Conservation (phyloP, 2,329 filamentous ascomycete genomes). For the Aspergillus sojae region DNA sequence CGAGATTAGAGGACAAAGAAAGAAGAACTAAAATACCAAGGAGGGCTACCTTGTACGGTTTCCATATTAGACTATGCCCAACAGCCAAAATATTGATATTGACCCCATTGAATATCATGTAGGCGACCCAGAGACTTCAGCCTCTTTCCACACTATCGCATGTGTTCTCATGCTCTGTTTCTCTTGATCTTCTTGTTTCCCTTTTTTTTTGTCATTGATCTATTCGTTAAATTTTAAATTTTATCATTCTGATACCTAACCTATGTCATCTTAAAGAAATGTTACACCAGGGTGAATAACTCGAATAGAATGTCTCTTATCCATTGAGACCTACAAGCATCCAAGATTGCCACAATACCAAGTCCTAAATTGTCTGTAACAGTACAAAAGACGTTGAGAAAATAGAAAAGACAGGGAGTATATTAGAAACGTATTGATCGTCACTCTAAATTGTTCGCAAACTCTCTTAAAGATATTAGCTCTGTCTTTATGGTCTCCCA, state of each 20-base stretch:
- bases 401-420: neutral
- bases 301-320: neutral
- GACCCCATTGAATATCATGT: neutral
- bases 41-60: too few species aligned
- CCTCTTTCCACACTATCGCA: neutral
- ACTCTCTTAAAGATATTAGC: neutral
- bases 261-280: neutral
- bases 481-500: neutral
- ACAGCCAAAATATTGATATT: neutral
- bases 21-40: too few species aligned
- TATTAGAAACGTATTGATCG: neutral
- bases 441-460: neutral
- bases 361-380: neutral
- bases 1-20: too few species aligned
- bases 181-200: neutral
- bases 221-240: neutral
- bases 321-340: neutral
- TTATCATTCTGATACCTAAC: neutral
- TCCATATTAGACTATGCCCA: too few species aligned
- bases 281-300: neutral
- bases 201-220: neutral
- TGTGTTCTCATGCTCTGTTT: neutral
- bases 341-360: neutral
- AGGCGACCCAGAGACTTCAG: neutral
- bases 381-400: neutral